Conservation (phyloP, 2,329 filamentous ascomycete species). For the Tolypocladium inflatum region DNA sequence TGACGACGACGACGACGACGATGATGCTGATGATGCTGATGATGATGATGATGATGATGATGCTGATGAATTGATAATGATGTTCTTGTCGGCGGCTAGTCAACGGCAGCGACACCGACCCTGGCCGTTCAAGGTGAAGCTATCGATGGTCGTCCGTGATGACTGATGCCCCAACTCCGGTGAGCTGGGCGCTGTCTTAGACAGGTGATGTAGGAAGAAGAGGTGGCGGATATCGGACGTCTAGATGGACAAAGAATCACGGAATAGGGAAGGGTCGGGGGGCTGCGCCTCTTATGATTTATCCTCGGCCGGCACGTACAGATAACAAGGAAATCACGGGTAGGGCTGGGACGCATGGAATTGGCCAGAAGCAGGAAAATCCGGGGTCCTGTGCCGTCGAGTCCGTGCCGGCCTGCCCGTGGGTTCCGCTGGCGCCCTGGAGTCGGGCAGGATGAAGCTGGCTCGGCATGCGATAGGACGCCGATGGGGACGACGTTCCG, state of each 20-base stretch:
- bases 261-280: not conserved
- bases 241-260: not conserved
- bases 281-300: not conserved
- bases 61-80: too few relatives aligned
- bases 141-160: not conserved
- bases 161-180: not conserved
- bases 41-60: too few relatives aligned
- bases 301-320: not conserved
- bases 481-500: too few relatives aligned
- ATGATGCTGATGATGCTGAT: too few relatives aligned
- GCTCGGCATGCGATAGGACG: too few relatives aligned
- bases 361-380: not conserved
- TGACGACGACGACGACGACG: too few relatives aligned
- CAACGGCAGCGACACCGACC: not conserved
- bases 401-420: not conserved
- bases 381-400: not conserved
- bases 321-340: not conserved
- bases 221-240: too few relatives aligned
- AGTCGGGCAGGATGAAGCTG: too few relatives aligned
- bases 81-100: not conserved
- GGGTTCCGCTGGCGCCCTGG: not conserved
- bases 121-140: not conserved
- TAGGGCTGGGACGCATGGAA: not conserved
- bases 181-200: too few relatives aligned
- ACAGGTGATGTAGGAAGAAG: not conserved